Base-by-base conservation (phyloP, 1,284 basidiomycete genomes). In the Leccinum subrobustum region DNA sequence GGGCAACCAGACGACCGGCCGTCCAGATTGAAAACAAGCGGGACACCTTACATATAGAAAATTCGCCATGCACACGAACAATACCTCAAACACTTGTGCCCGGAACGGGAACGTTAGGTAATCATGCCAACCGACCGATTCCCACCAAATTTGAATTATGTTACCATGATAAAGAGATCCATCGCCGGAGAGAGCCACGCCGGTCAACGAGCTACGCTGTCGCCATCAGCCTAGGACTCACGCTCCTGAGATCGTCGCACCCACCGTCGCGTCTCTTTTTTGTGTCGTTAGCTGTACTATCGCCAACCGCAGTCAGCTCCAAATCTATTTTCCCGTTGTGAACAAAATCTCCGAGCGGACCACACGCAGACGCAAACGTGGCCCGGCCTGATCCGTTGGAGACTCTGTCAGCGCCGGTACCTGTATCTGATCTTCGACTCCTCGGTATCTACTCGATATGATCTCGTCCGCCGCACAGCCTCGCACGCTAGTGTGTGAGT, bases 61-160 rank as follows among this genome's bases (percentile, higher is more conserved):
- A n/a, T 8, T 16, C 6, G 4, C 27, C 42, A 53, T 35, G 33
- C 33, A 33, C 9, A 18, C 39, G n/a, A 18, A 55, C 48, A 61
- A 59, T 42, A 62, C 11, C 7, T 20, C 6, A 37, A 61, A 42
- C 56, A 23, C 18, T 62, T 54, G 58, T 56, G 11, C 55, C 63
- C n/a, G 7, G 55, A 63, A 62, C 31, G 58, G 64, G 44, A 51
- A 23, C 3, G n/a, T 58, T 66, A 68, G 52, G 37, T 67, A 64
- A 60, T 14, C 12, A 11, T 14, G 18, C 8, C 6, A 37, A 11
- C 47, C n/a, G 8, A 42, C 39, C n/a, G 8, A 42, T n/a, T 42
- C n/a, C n/a, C 37, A 39, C 39, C 39, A 42, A 42, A 42, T 42
- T 42, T 42, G 42, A 44, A 44, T 44, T 44, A 44, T 11, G 42